Evolutionary conservation across 768 basidiomycete genomes (phyloP), one percentile per base, ranked within the genome.

Genomic region (Leccinum disarticulatum): DNA sequence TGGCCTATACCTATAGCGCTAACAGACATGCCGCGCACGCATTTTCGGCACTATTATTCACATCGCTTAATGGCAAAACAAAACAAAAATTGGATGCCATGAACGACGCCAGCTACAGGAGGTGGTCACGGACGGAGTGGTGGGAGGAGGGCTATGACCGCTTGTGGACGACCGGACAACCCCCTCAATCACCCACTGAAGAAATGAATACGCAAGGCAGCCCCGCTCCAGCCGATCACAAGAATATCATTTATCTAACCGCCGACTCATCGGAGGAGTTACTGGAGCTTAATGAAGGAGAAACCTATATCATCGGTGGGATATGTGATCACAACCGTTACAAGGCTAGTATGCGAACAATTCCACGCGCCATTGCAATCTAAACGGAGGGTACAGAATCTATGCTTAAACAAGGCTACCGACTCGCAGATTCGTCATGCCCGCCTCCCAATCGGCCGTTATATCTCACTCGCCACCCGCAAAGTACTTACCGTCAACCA

Each of bases 401-500:
- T 98, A 35, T 98, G 96, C 71, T 79, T 91, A 57, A 82, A 93
- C 73, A 97, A 95, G 74, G 93, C 97, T 3, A 79, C 83, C 41
- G 77, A 78, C 53, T 83, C 89, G 38, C 83, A 83, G 5, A 82
- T 98, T 56, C 83, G 87, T 47, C 90, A 93, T 43, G 97, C 95
- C 4, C 87, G 91, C 53, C 83, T 99, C 56, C 97, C 97, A 3
- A 98, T 99, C 56, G 92, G 94, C n/a, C 88, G 87, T 57, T 97
- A 92, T 72, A 78, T 98, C 36, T 81, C 88, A 48, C 79, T 99
- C 58, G 82, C 88, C 33, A 95, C 95, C 10, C 87, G 97, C 61
- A 98, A 98, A 68, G 94, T 99, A 33, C 80, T 99, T 63, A 99
- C 97, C 1, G 95, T 99, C 56, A 98, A 99, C 74, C 97, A 98